These are phyloP conservation scores for Isatis tinctoria DNA, from an alignment of 345 rosid species.

Conservation along the genomic window DNA sequence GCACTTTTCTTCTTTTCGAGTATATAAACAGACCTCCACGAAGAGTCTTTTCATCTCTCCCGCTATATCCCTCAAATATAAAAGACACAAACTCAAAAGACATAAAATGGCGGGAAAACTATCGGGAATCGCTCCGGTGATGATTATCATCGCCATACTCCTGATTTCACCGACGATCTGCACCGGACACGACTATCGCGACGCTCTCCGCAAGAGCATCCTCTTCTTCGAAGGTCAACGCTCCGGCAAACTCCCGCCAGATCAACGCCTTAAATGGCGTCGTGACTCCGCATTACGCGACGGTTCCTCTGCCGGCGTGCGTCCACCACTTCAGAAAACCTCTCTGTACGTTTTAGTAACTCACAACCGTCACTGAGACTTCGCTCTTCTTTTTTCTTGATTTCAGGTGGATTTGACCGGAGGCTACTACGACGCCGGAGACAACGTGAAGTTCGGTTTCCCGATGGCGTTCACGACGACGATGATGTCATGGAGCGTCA, in stretches of 20 bases:
- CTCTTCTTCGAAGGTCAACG: constrained; percentile 97
- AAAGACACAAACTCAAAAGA: not conserved
- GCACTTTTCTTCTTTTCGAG: constrained; percentile 5
- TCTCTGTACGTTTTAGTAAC: not conserved
- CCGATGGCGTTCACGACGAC: constrained; percentile 91
- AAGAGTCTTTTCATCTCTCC: not conserved
- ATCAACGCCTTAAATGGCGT: constrained; percentile 84
- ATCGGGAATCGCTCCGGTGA: constrained; percentile 22
- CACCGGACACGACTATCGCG: constrained; percentile 56
- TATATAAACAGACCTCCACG: constrained; percentile 29
- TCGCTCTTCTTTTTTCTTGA: not conserved
- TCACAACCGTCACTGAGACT: not conserved
- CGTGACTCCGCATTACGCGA: constrained; percentile 81
- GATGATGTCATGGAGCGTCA: constrained; percentile 82
- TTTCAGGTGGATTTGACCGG: constrained; percentile 78
- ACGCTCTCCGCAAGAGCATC: constrained; percentile 78
- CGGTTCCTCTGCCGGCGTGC: constrained; percentile 57
- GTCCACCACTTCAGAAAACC: not conserved
- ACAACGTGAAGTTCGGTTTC: constrained; percentile 83
- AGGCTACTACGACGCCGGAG: constrained; percentile 96
- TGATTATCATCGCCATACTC: constrained; percentile 27
- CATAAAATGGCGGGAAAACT: constrained; percentile 64
- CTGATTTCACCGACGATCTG: constrained; percentile 17
- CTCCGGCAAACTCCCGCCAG: constrained; percentile 71
- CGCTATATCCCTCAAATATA: not conserved